Conservation (phyloP, 2,329 filamentous ascomycete genomes). For the Penicillium sp. region DNA sequence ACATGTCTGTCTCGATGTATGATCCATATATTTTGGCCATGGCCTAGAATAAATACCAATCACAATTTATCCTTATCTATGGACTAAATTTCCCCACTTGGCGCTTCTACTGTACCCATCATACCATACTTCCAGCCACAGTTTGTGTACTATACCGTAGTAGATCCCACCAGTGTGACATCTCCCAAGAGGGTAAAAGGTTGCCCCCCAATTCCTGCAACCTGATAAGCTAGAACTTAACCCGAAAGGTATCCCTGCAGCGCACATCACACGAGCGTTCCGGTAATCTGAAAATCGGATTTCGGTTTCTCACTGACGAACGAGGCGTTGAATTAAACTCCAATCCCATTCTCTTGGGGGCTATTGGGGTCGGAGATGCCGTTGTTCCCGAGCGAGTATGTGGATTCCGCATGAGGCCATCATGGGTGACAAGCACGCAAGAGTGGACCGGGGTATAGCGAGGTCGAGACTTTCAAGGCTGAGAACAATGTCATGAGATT, state of each 20-base stretch:
- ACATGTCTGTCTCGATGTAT: not conserved
- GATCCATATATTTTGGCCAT: not conserved
- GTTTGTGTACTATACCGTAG: too few relatives aligned
- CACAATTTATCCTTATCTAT: not conserved
- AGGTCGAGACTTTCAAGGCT: not conserved
- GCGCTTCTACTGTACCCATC: not conserved
- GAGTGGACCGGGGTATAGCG: not conserved
- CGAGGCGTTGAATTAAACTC: not conserved
- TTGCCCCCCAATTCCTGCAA: not conserved
- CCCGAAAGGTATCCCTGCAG: not conserved
- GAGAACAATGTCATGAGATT: not conserved
- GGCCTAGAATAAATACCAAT: not conserved
- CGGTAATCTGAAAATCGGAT: not conserved
- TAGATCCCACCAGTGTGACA: not conserved
- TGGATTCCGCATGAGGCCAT: slow-evolving; percentile 15
- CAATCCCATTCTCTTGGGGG: not conserved
- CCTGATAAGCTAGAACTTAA: not conserved
- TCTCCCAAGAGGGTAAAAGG: not conserved
- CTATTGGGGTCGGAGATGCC: not conserved
- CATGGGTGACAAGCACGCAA: slow-evolving; percentile 14
- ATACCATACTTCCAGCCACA: not conserved
- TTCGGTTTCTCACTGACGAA: not conserved
- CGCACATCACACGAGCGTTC: not conserved
- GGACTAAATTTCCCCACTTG: not conserved
- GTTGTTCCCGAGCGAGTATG: not conserved